phyloP scores from a whole-genome alignment of 139 green algal species.

The Chlamydomonas sp. region DNA sequence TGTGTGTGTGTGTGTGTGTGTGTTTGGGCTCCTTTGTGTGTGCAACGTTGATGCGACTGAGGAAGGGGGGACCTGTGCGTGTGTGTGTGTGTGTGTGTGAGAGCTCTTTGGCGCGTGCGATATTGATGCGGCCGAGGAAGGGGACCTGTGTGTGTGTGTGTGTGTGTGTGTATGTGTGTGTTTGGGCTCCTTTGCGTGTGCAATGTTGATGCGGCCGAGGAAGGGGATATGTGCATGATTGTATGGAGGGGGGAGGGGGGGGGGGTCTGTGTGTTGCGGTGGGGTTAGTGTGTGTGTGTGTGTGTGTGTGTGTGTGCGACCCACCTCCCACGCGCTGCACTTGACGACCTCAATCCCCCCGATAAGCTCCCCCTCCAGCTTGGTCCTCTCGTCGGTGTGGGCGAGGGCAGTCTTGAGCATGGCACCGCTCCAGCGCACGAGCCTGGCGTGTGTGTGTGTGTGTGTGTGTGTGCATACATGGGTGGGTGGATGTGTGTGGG shows the following conservation, averaged over 20 bases:
- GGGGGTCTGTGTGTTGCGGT: not conserved
- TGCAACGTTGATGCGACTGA: too few species aligned
- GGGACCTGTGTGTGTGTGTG: too few species aligned
- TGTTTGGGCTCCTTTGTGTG: too few species aligned
- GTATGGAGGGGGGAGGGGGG: not conserved
- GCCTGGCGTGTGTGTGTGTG: too few species aligned
- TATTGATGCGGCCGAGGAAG: slow-evolving; percentile 32
- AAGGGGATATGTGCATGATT: not conserved
- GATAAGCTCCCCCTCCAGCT: slow-evolving; percentile 60
- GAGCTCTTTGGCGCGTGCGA: slow-evolving; percentile 31
- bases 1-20: too few species aligned
- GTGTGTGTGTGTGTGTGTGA: not conserved
- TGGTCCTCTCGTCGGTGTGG: slow-evolving; percentile 52
- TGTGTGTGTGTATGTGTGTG: too few species aligned
- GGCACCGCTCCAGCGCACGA: slow-evolving; percentile 10
- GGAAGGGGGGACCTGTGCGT: not conserved
- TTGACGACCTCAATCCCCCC: slow-evolving; percentile 66
- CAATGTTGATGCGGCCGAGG: not conserved
- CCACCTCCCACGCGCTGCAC: slow-evolving; percentile 53
- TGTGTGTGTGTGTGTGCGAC: not conserved
- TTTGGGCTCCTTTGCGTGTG: too few species aligned
- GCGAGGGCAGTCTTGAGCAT: slow-evolving; percentile 27
- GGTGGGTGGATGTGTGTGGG: too few species aligned
- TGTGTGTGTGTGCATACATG: too few species aligned
- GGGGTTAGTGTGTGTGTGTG: not conserved